These are phyloP conservation scores for Nicotiana noctiflora DNA, from an alignment of 257 asterid species.

Conservation along the genomic window DNA sequence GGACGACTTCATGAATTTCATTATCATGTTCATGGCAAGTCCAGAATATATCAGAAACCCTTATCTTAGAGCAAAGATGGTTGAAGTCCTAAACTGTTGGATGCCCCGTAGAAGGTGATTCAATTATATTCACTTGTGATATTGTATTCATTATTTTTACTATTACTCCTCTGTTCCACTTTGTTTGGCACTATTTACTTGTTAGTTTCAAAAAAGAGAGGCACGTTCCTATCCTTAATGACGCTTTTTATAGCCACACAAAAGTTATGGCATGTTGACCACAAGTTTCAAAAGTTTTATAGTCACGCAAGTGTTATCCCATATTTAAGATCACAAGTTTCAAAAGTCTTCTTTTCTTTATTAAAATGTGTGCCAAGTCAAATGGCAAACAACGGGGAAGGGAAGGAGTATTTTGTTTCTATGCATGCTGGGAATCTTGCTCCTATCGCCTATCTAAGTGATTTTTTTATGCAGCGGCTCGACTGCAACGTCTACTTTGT, in stretches of 20 bases:
- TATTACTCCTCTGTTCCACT: not conserved
- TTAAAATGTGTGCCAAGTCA: too few relatives aligned
- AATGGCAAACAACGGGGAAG: too few relatives aligned
- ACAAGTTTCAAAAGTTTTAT: too few relatives aligned
- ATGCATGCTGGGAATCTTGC: not conserved
- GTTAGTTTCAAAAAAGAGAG: too few relatives aligned
- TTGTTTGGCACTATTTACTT: too few relatives aligned
- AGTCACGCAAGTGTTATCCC: too few relatives aligned
- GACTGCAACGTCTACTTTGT: slow-evolving; percentile 68
- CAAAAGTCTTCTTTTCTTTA: too few relatives aligned
- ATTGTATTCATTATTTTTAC: not conserved
- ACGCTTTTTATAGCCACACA: too few relatives aligned
- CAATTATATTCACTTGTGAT: not conserved
- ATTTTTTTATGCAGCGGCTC: slow-evolving; percentile 57
- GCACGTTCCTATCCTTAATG: too few relatives aligned
- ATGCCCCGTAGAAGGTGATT: slow-evolving; percentile 88
- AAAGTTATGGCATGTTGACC: too few relatives aligned
- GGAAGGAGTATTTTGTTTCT: not conserved
- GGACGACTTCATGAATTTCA: slow-evolving; percentile 98
- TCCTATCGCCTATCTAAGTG: slow-evolving; percentile 6
- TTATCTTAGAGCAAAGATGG: slow-evolving; percentile 97
- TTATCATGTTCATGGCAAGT: slow-evolving; percentile 98
- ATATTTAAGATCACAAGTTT: too few relatives aligned
- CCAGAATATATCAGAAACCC: slow-evolving; percentile 90
- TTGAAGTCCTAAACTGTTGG: slow-evolving; percentile 97